Base-by-base conservation (phyloP, 179 eudicot species). In the Drosera spatulata region DNA sequence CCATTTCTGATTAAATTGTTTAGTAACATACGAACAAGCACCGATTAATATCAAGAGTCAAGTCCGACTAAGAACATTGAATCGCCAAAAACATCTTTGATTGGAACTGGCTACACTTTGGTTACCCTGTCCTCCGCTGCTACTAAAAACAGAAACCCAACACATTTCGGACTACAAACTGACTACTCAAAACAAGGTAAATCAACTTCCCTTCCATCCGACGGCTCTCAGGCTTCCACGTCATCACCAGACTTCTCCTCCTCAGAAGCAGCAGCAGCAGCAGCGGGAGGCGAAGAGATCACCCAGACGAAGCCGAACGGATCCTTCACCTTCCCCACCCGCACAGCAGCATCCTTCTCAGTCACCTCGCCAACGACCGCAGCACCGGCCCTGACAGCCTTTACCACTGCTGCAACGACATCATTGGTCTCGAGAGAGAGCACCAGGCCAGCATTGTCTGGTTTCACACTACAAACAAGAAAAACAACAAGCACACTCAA, bases 341-440 rank as follows among this genome's bases (percentile, higher is more conserved):
- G 82, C 57, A 76, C 94, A 10, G 69, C 76, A 11, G 74, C 80
- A n/a, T 83, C 96, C 1, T 59, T 78, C 39, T 82, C 85, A 0
- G 66, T 40, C 8, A 71, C 65, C 39, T 80, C 87, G 0, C 78
- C 86, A 4, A 80, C 86, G 0, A 80, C 65, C 1, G 72, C 79
- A 9, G 84, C 96, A 33, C 96, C 98, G 1, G 96, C 96, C 0
- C 6, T 38, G 2, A 84, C 74, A 2, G 98, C 98, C 52, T 84
- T 77, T 2, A 71, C 59, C 14, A 84, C 69, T 1, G 91, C 98
- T 6, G 69, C 79, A 10, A 71, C 78, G 1, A 91, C 71, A 39
- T 88, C 82, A 7, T 77, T 86, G 0, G 98, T 84, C 63, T 79
- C 96, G 63, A 88, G 59, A 61, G 67, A 55, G 71, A 88, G 73